Conservation (phyloP, 192 early-diverging fungal species). For the Coemansia sp. region DNA sequence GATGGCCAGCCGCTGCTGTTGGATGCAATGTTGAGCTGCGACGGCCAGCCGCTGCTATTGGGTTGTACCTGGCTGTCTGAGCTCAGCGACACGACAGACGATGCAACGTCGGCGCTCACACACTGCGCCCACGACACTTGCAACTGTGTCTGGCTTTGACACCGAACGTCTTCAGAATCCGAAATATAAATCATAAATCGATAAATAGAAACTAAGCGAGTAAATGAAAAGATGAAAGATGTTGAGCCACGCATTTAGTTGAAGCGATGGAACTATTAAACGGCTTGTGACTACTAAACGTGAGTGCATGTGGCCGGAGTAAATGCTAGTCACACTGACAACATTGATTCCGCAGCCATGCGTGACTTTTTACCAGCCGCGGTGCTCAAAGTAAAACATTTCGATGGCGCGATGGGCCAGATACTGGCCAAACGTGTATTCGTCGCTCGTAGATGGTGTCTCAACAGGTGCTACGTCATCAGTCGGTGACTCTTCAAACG, state of each 20-base stretch:
- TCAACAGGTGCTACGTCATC: background rate
- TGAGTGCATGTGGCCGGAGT: background rate
- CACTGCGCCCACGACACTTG: slow-evolving; percentile 1
- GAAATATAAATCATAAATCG: slow-evolving; percentile 9
- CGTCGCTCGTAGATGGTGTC: background rate
- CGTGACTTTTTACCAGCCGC: slow-evolving; percentile 38
- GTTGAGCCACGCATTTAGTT: too few species aligned
- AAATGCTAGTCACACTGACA: too few species aligned
- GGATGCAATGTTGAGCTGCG: slow-evolving; percentile 7
- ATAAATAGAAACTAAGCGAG: background rate
- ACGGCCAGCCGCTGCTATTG: background rate
- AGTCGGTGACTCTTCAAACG: background rate
- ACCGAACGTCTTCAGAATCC: background rate
- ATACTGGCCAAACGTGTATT: slow-evolving; percentile 35
- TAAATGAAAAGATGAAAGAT: too few species aligned
- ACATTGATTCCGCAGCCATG: slow-evolving; percentile 1
- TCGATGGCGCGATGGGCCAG: slow-evolving; percentile 52
- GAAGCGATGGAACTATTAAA: too few species aligned
- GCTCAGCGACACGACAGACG: slow-evolving; percentile 14
- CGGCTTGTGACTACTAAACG: slow-evolving; percentile 7
- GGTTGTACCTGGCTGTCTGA: slow-evolving; percentile 15
- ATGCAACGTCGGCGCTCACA: background rate
- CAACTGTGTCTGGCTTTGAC: background rate
- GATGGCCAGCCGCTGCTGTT: slow-evolving; percentile 47
- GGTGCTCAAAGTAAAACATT: slow-evolving; percentile 55